These are phyloP conservation scores for Globisporangium carolinianum DNA, from an alignment of 352 stramenopile species.

Conservation along the genomic window DNA sequence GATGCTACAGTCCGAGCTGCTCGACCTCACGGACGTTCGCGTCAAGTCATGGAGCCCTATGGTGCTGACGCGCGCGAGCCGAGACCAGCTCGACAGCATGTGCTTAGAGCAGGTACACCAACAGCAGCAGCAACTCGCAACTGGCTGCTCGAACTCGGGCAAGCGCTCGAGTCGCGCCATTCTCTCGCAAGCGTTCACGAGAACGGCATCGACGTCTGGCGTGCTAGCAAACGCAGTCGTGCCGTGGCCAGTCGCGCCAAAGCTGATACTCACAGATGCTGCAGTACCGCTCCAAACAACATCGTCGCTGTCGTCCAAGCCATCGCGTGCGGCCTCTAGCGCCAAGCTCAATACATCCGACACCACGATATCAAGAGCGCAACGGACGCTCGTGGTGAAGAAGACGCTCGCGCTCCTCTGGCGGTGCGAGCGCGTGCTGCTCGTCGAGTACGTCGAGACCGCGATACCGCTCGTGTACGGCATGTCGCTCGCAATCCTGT, in stretches of 20 bases:
- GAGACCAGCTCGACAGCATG: neutral
- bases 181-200: neutral
- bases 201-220: neutral
- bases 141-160: neutral
- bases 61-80: neutral
- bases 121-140: neutral
- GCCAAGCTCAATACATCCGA: neutral
- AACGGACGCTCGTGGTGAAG: neutral
- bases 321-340: neutral
- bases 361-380: neutral
- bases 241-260: neutral
- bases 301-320: neutral
- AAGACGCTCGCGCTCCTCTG: constrained; percentile 4
- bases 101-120: constrained; percentile 3
- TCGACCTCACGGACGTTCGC: neutral
- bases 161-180: neutral
- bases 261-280: neutral
- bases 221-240: neutral
- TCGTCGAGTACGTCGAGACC: constrained; percentile 8
- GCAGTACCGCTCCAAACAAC: neutral
- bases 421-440: constrained; percentile 2
- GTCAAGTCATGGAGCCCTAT: constrained; percentile 4
- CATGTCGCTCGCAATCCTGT: neutral
- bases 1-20: neutral
- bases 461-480: constrained; percentile 1